Evolutionary conservation across 1,284 basidiomycete species (phyloP).

Genomic region (Pseudozyma tsukubaensis): DNA sequence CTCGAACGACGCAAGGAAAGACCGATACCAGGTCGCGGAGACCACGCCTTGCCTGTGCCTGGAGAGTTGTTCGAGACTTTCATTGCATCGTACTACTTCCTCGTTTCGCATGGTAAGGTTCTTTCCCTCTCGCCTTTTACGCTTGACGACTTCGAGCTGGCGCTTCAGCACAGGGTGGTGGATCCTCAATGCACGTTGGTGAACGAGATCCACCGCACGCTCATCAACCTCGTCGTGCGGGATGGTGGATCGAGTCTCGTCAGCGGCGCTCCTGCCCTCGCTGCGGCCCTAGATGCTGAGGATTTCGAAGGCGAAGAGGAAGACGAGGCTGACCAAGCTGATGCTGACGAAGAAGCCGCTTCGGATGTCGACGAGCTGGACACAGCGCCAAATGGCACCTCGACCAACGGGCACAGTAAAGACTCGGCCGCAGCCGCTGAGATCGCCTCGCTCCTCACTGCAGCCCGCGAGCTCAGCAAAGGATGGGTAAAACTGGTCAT

Average conservation of each 20-base stretch:
- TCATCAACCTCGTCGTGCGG: constrained; percentile 84
- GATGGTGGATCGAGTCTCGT: constrained; percentile 73
- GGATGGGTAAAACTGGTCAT: constrained; percentile 61
- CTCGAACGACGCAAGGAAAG: constrained; percentile 69
- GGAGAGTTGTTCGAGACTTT: constrained; percentile 83
- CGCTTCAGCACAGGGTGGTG: constrained; percentile 79
- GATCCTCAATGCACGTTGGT: constrained; percentile 82
- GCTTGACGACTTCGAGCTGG: constrained; percentile 90
- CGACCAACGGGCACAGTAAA: constrained; percentile 17
- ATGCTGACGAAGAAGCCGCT: constrained; percentile 37
- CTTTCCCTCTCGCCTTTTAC: constrained; percentile 89
- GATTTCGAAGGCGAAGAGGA: constrained; percentile 49
- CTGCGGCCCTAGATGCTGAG: constrained; percentile 15
- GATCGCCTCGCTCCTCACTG: constrained; percentile 44
- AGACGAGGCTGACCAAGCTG: constrained; percentile 66
- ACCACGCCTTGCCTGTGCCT: constrained; percentile 81
- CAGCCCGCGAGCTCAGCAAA: constrained; percentile 41
- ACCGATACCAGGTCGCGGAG: constrained; percentile 77
- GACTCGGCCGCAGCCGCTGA: constrained; percentile 39
- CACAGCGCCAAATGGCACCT: constrained; percentile 14
- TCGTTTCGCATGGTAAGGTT: constrained; percentile 89
- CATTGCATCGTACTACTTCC: constrained; percentile 89
- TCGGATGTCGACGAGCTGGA: constrained; percentile 48
- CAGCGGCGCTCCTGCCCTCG: constrained; percentile 17
- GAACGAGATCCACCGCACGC: constrained; percentile 85